Base-by-base conservation (phyloP, 2,329 filamentous ascomycete genomes). In the Basipetospora chlamydospora region DNA sequence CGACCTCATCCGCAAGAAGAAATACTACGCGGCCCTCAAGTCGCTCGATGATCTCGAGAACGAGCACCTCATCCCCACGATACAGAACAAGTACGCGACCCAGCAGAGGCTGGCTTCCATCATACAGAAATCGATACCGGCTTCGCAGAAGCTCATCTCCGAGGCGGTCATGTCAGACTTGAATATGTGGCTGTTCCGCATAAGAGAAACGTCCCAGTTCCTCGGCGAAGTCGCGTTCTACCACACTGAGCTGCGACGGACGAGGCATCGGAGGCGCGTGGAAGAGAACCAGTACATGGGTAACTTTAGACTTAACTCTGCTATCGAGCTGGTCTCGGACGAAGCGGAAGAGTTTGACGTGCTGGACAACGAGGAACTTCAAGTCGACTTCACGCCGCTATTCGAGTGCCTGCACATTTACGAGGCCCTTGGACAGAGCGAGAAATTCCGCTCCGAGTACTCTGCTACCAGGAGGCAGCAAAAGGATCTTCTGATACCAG, bases 321-420 rank as follows among this genome's bases (percentile, higher is more conserved):
- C 90, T 3, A 90, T 96, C 44, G 90, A 98, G 57, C 67, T 96
- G 31, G 87, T 96, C 6, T 87, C 85, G 30, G 90, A 98, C 47
- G 90, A 98, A 58, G 81, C 74, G 40, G 87, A 96, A 50, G 90
- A 98, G 52, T 95, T 92, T 49, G 87, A 98, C 52, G 78, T 96
- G 7, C 63, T 98, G 22, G 82, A 95, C 52, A 96, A 96, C 46
- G 90, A 98, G 39, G 87, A 95, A 45, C 69, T 95, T 1, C 81
- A 90, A 50, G 86, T 96, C 20, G 85, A 96, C 50, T 98, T 98
- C 50, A 86, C 80, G 0, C 90, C 90, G 1, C 63, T 98, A 3
- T 93, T 94, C 45, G 90, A 98, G 58, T 92, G 86, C 38, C 61
- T 96, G 43, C 90, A 98, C 54, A 98, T 98, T 40, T 87, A 98